Conservation (phyloP, 805 yeast genomes). For the Kurtzmaniella fragi region DNA sequence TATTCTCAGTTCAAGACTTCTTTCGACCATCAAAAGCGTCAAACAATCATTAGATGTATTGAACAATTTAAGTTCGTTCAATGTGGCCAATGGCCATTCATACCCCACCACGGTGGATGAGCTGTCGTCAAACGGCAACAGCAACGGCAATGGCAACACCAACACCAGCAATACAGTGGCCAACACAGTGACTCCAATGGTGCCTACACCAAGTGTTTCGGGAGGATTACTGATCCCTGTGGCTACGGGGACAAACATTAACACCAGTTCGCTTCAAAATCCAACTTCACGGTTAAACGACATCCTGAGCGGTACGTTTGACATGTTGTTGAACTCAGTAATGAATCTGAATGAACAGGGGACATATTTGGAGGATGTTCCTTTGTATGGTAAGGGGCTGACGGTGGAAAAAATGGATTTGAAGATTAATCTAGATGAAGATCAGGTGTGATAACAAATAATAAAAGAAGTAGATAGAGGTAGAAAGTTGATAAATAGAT, state of each 20-base stretch:
- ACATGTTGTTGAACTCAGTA: conserved; percentile 23
- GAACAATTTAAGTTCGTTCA: conserved; percentile 27
- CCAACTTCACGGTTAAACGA: conserved; percentile 1
- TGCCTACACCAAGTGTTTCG: conserved; percentile 1
- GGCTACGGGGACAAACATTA: conserved; percentile 6
- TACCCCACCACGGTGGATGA: conserved; percentile 13
- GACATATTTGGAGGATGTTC: conserved; percentile 33
- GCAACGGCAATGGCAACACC: conserved; percentile 1
- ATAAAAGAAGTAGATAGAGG: not conserved
- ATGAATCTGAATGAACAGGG: conserved; percentile 11
- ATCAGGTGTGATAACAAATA: conserved; percentile 2
- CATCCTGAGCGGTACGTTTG: conserved; percentile 26
- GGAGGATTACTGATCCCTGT: conserved; percentile 6
- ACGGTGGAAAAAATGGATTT: conserved; percentile 34
- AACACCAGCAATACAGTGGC: conserved; percentile 9
- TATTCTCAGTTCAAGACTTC: conserved; percentile 64
- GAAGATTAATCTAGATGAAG: conserved; percentile 19
- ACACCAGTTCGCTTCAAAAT: conserved; percentile 1
- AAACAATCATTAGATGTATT: conserved; percentile 29
- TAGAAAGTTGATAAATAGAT: not conserved
- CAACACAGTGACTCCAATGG: conserved; percentile 6
- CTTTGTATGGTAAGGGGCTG: conserved; percentile 34
- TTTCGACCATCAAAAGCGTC: conserved; percentile 31
- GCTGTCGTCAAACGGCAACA: conserved; percentile 1
- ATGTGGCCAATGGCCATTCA: conserved; percentile 29